Percentiles rank a stretch among this genome's conserved stretches.
Evolutionary conservation across 75 land plant genomes (phyloP).

Genomic region (Pinus albicaulis): DNA sequence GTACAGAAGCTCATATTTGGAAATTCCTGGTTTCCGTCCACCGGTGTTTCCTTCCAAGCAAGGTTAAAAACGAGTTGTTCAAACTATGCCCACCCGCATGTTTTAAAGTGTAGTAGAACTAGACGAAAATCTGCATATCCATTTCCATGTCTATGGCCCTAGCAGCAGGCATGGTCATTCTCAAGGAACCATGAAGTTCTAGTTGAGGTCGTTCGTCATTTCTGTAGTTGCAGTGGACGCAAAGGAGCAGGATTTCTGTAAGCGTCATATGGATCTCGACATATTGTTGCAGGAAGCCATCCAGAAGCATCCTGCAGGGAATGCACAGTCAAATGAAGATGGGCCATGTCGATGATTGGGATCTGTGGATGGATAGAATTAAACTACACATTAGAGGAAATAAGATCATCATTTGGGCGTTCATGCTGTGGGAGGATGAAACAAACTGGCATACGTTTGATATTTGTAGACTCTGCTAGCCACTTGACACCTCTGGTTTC

Average conservation of each 20-base stretch:
- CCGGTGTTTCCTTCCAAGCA: too few species aligned
- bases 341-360: too few species aligned
- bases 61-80: constrained; percentile 57
- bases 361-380: too few species aligned
- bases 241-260: constrained; percentile 77
- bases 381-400: too few species aligned
- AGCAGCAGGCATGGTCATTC: constrained; percentile 3
- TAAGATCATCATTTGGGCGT: too few species aligned
- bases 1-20: too few species aligned
- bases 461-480: too few species aligned
- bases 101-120: constrained; percentile 81
- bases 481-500: too few species aligned
- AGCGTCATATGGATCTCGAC: constrained; percentile 72
- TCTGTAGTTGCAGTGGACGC: constrained; percentile 78
- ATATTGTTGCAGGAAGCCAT: constrained; percentile 62
- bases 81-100: constrained; percentile 85
- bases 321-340: too few species aligned
- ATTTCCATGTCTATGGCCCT: constrained; percentile 72
- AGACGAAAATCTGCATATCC: constrained; percentile 74
- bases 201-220: constrained; percentile 64
- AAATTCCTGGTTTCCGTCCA: too few species aligned
- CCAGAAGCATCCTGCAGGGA: constrained; percentile 42
- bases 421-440: too few species aligned
- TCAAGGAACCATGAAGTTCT: constrained; percentile 31
- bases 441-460: too few species aligned